Conservation (phyloP, 192 early-diverging fungal species). For the Coemansia sp. region DNA sequence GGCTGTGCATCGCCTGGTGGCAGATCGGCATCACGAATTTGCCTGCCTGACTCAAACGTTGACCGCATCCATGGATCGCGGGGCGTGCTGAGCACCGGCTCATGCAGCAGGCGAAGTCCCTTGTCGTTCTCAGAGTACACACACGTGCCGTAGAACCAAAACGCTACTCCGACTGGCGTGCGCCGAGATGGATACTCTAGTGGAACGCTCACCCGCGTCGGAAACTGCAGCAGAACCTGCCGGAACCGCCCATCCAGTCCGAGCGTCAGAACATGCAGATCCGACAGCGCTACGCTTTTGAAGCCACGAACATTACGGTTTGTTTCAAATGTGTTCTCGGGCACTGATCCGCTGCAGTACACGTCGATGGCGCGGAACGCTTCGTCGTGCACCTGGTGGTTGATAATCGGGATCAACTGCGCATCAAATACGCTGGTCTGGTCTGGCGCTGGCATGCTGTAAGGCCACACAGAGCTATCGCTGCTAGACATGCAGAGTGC, state of each 20-base stretch:
- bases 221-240: conserved; percentile 16
- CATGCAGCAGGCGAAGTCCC: conserved; percentile 16
- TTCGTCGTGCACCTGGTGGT: conserved; percentile 18
- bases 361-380: conserved; percentile 9
- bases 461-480: neutral
- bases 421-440: neutral
- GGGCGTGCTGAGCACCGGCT: neutral
- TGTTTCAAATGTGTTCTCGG: neutral
- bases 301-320: conserved; percentile 10
- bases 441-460: neutral
- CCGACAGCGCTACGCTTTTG: conserved; percentile 7
- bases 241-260: conserved; percentile 24
- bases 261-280: conserved; percentile 19
- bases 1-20: neutral
- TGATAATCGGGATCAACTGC: conserved; percentile 15
- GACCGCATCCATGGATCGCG: conserved; percentile 15
- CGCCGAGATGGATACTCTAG: conserved; percentile 10
- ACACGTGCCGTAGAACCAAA: conserved; percentile 17
- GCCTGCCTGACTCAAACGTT: neutral
- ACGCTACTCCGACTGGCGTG: neutral
- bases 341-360: neutral
- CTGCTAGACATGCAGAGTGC: neutral
- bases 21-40: neutral
- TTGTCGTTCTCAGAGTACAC: conserved; percentile 26
- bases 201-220: conserved; percentile 11